Evolutionary conservation across 352 stramenopile species (phyloP), one percentile per base, ranked within the genome.

Genomic region (Peronospora farinosa): DNA sequence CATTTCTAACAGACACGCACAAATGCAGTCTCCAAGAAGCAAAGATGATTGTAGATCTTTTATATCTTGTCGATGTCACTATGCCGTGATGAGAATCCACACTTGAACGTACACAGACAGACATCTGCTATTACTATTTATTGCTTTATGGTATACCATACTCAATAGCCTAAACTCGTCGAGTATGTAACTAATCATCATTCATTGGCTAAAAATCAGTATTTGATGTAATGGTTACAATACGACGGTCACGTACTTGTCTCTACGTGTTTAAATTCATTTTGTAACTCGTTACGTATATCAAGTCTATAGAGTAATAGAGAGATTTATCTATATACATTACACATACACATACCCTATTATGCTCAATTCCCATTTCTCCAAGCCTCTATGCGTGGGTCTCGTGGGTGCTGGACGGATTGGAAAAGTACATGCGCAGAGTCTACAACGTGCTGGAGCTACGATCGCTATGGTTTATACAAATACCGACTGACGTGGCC

Each of bases 341-440:
- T n/a, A n/a, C n/a, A n/a, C n/a, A n/a, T n/a, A n/a, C n/a, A n/a
- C n/a, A n/a, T 1, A 44, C 5, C 11, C 30, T 8, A 38, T 16
- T 0, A 72, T 72, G 63, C 59, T 65, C 43, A 65, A 68, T 48
- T 68, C 63, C 7, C 47, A 60, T 35, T 21, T 60, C 13, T 35
- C 39, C 17, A 67, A 60, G 11, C 48, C 55, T 7, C 58, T 86
- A 57, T 74, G 73, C 13, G 68, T 90, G 10, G 79, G 74, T 4
- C 72, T 90, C 49, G 53, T 90, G 7, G 79, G 79, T 16, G 76
- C 64, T 11, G 79, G 79, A 1, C 74, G 79, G 32, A 90, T 90
- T 46, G 79, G 65, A 8, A 54, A 65, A 41, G 75, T 90, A 40
- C 79, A 88, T 38, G 70, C 72, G 12, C 53, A 87, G 42, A 69